phyloP scores from a whole-genome alignment of 768 basidiomycete genomes.

The Kwoniella bestiolae region DNA sequence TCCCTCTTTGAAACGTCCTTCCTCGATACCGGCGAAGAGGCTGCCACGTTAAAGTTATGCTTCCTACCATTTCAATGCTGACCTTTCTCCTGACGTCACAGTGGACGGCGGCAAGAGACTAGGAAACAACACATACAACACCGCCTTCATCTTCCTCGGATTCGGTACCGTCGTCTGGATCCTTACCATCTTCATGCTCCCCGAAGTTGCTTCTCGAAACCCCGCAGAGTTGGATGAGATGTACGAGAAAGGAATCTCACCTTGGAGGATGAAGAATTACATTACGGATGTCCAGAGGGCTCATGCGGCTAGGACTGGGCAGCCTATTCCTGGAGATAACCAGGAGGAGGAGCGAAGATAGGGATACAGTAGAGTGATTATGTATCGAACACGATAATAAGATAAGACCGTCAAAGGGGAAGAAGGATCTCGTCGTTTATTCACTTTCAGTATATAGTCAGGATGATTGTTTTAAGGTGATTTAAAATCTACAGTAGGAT shows the following conservation, averaged over 20 bases:
- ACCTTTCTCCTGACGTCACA: not conserved
- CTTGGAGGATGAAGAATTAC: slow-evolving; percentile 24
- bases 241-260: slow-evolving; percentile 26
- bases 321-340: not conserved
- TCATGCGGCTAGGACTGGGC: slow-evolving; percentile 16
- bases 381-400: no score
- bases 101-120: slow-evolving; percentile 22
- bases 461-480: no score
- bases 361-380: no score
- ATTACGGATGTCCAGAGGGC: slow-evolving; percentile 29
- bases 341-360: not conserved
- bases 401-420: no score
- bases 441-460: no score
- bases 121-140: slow-evolving; percentile 20
- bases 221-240: slow-evolving; percentile 39
- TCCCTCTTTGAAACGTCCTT: no score
- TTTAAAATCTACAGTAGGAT: no score
- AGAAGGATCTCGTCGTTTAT: no score
- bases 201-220: slow-evolving; percentile 26
- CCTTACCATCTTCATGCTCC: slow-evolving; percentile 16
- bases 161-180: slow-evolving; percentile 13
- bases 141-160: slow-evolving; percentile 19
- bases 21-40: no score
- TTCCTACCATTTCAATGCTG: no score
- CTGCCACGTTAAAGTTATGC: no score